phyloP scores from a whole-genome alignment of 2,329 filamentous ascomycete species.

The Exophiala bonariae region DNA sequence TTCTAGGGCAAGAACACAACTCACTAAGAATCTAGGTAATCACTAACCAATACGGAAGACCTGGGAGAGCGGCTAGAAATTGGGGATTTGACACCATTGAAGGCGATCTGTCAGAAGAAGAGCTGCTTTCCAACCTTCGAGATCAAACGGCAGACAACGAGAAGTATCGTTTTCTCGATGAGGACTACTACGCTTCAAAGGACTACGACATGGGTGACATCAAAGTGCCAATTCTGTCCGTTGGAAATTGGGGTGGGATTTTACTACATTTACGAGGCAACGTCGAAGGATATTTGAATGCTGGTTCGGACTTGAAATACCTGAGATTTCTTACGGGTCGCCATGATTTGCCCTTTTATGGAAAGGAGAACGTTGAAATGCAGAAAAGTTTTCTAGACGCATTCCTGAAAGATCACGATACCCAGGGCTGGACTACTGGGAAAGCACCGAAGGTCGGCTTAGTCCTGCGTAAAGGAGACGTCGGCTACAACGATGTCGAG shows the following conservation, averaged over 20 bases:
- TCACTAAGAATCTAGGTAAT: slow-evolving; percentile 44
- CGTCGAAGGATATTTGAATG: slow-evolving; percentile 61
- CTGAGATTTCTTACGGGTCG: slow-evolving; percentile 68
- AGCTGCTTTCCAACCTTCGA: slow-evolving; percentile 37
- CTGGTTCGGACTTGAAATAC: slow-evolving; percentile 67
- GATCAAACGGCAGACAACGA: slow-evolving; percentile 49
- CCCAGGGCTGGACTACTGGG: slow-evolving; percentile 41
- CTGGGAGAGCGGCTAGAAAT: slow-evolving; percentile 50
- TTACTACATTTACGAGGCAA: slow-evolving; percentile 69
- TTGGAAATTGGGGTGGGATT: slow-evolving; percentile 73
- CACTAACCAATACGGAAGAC: slow-evolving; percentile 66
- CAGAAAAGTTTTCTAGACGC: slow-evolving; percentile 69
- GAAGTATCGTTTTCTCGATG: slow-evolving; percentile 59
- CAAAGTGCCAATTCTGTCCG: slow-evolving; percentile 64
- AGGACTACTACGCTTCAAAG: slow-evolving; percentile 64
- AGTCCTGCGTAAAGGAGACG: slow-evolving; percentile 64
- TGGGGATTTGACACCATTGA: slow-evolving; percentile 52
- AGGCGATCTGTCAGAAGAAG: slow-evolving; percentile 38
- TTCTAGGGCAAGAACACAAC: no score
- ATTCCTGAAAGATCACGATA: slow-evolving; percentile 68
- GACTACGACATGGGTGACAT: slow-evolving; percentile 67
- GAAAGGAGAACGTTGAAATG: slow-evolving; percentile 66
- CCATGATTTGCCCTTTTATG: slow-evolving; percentile 73
- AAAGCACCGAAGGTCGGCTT: slow-evolving; percentile 56
- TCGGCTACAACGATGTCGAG: slow-evolving; percentile 65